Conservation (phyloP, 352 stramenopile genomes). For the Phytopythium montanum region DNA sequence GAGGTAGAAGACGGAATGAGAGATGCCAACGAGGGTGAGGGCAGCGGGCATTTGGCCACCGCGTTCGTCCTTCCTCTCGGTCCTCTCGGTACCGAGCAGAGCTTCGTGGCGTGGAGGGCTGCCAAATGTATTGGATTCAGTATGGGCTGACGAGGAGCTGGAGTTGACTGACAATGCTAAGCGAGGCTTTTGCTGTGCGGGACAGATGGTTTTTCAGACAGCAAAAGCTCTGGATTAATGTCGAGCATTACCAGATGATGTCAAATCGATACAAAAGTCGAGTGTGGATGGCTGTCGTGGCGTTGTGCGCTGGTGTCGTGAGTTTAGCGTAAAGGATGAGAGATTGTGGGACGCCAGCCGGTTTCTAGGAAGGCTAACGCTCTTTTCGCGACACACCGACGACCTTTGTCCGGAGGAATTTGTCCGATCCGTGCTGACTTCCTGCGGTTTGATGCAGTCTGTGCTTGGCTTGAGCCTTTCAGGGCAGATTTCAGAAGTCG, state of each 20-base stretch:
- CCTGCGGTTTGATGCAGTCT: too few species aligned
- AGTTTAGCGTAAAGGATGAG: not conserved
- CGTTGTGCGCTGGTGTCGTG: too few species aligned
- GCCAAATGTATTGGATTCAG: too few species aligned
- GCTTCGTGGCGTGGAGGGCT: not conserved
- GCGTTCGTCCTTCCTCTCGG: too few species aligned
- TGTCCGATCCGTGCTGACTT: not conserved
- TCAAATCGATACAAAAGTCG: not conserved
- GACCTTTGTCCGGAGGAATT: not conserved
- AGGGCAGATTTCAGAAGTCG: not conserved
- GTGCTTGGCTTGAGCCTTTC: too few species aligned
- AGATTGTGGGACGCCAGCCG: not conserved
- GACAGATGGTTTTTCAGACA: not conserved
- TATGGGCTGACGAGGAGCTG: too few species aligned
- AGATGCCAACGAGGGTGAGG: too few species aligned
- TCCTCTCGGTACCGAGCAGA: too few species aligned
- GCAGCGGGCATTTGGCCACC: too few species aligned
- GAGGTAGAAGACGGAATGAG: conserved; percentile 1
- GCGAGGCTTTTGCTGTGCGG: too few species aligned
- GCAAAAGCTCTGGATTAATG: not conserved
- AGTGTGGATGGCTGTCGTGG: not conserved
- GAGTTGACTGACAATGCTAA: too few species aligned
- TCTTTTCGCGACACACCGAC: not conserved
- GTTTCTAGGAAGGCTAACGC: not conserved
- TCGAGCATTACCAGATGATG: too few species aligned